Percentiles rank a stretch among this genome's conserved stretches.
phyloP scores from a whole-genome alignment of 176 grass and related monocot species.

The Aegilops sharonensis region DNA sequence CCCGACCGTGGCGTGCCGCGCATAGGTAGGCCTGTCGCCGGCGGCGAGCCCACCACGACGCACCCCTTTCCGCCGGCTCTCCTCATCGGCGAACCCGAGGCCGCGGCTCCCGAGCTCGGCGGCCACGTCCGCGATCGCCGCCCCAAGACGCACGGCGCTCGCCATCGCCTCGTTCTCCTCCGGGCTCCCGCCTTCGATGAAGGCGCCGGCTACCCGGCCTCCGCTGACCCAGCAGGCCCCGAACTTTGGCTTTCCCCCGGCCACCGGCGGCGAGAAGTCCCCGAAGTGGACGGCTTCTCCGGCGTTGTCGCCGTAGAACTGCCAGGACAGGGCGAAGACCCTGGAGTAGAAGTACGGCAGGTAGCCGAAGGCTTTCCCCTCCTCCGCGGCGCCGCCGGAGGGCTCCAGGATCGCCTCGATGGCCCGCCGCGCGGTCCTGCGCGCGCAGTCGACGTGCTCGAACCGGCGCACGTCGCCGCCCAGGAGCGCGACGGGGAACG shows the following conservation, averaged over 20 bases:
- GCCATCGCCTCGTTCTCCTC: slow-evolving; percentile 68
- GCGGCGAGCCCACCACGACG: not conserved
- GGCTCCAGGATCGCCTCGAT: slow-evolving; percentile 53
- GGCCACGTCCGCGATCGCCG: slow-evolving; percentile 30
- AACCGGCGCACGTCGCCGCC: slow-evolving; percentile 53
- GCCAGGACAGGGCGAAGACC: slow-evolving; percentile 81
- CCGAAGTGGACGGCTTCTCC: slow-evolving; percentile 63
- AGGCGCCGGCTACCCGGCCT: slow-evolving; percentile 48
- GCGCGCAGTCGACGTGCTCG: slow-evolving; percentile 87
- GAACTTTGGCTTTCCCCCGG: slow-evolving; percentile 21
- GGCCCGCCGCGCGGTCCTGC: slow-evolving; percentile 73
- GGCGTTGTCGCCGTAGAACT: slow-evolving; percentile 82
- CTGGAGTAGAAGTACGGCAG: slow-evolving; percentile 93
- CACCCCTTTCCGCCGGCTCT: slow-evolving; percentile 13
- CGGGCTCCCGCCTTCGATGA: slow-evolving; percentile 62
- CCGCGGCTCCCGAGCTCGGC: slow-evolving; percentile 53
- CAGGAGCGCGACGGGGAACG: slow-evolving; percentile 69
- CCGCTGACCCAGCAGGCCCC: slow-evolving; percentile 63
- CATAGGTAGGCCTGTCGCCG: slow-evolving; percentile 9
- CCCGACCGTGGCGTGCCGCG: slow-evolving; percentile 47
- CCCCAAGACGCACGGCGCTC: slow-evolving; percentile 27
- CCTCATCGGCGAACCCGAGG: slow-evolving; percentile 42
- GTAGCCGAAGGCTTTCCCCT: slow-evolving; percentile 47
- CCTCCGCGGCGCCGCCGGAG: not conserved
- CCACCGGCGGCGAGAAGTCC: slow-evolving; percentile 6